Percentiles rank a stretch among this genome's conserved stretches.
phyloP scores from a whole-genome alignment of 257 asterid species.

The Solanum dulcamara region DNA sequence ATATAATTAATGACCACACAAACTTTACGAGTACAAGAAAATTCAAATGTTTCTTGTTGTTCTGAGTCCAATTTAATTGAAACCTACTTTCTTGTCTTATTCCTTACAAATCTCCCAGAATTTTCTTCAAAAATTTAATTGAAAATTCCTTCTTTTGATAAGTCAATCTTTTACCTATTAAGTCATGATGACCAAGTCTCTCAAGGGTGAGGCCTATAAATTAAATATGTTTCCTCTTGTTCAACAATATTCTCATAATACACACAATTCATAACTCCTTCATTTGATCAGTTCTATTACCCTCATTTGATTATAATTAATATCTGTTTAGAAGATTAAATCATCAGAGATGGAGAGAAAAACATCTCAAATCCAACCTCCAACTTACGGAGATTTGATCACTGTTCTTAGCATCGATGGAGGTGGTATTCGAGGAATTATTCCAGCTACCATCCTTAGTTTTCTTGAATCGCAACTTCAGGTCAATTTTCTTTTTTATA shows the following conservation, averaged over 20 bases:
- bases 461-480: slow-evolving; percentile 40
- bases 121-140: neutral
- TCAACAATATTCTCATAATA: neutral
- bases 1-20: too few species aligned
- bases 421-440: slow-evolving; percentile 52
- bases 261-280: neutral
- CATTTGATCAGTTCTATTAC: neutral
- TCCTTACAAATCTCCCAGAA: neutral
- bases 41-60: neutral
- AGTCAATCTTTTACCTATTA: neutral
- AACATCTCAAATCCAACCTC: slow-evolving; percentile 25
- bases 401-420: slow-evolving; percentile 49
- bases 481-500: slow-evolving; percentile 6
- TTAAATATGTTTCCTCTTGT: neutral
- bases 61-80: neutral
- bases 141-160: neutral
- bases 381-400: slow-evolving; percentile 23
- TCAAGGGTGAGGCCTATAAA: neutral
- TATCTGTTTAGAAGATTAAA: neutral
- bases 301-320: neutral
- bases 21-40: neutral
- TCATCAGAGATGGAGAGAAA: neutral
- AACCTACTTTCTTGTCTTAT: neutral
- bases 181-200: neutral
- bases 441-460: slow-evolving; percentile 31